phyloP scores from a whole-genome alignment of 306 rosid species.

The Medicago ruthenica region DNA sequence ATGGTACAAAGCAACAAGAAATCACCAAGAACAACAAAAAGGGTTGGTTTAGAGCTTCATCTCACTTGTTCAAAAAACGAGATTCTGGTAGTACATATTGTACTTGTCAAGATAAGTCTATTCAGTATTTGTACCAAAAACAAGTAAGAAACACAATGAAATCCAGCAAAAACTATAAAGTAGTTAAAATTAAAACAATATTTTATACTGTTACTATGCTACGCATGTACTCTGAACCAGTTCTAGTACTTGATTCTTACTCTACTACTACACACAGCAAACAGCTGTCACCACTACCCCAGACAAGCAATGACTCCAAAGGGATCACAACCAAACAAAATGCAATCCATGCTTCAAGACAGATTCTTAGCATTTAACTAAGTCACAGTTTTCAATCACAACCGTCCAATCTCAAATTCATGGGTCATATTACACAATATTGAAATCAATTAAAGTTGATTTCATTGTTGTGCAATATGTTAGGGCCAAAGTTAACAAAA shows the following conservation, averaged over 20 bases:
- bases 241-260: slow-evolving; percentile 45
- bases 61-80: slow-evolving; percentile 29
- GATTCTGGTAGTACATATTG: slow-evolving; percentile 30
- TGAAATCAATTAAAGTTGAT: not conserved
- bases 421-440: no score
- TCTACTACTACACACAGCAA: slow-evolving; percentile 6
- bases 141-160: slow-evolving; percentile 33
- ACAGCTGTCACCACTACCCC: slow-evolving; percentile 29
- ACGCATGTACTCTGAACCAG: slow-evolving; percentile 37
- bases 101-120: slow-evolving; percentile 37
- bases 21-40: slow-evolving; percentile 5
- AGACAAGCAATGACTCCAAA: not conserved
- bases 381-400: no score
- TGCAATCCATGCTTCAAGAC: slow-evolving; percentile 21
- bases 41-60: slow-evolving; percentile 16
- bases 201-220: slow-evolving; percentile 37
- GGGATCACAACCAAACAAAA: slow-evolving; percentile 1
- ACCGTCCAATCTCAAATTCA: no score
- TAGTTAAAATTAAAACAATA: slow-evolving; percentile 50
- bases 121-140: slow-evolving; percentile 39
- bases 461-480: not conserved
- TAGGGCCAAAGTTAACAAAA: no score
- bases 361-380: no score
- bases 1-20: slow-evolving; percentile 41
- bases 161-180: slow-evolving; percentile 39